Evolutionary conservation across 2,329 filamentous ascomycete genomes (phyloP).

Genomic region (Alternaria sp.): DNA sequence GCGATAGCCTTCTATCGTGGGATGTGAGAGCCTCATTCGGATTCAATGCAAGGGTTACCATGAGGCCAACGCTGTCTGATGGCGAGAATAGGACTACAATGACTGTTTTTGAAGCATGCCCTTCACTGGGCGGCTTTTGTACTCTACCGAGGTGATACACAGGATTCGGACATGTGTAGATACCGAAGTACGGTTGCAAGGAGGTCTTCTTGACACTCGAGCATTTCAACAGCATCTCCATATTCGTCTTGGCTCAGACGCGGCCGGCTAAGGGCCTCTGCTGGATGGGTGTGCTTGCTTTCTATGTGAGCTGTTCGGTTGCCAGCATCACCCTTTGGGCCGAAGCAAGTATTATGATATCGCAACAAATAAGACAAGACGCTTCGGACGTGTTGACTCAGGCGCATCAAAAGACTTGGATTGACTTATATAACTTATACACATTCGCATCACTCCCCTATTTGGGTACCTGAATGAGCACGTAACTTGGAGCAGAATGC

Average conservation of each 20-base stretch:
- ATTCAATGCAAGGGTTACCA: not conserved
- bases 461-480: slow-evolving; percentile 16
- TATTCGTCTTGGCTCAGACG: not conserved
- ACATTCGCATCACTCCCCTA: not conserved
- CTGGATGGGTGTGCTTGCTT: not conserved
- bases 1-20: not conserved
- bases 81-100: not conserved
- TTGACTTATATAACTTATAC: not conserved
- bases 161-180: not conserved
- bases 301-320: not conserved
- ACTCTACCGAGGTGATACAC: not conserved
- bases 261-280: not conserved
- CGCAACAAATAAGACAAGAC: not conserved
- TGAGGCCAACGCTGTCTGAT: not conserved
- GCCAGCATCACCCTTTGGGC: not conserved
- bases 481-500: slow-evolving; percentile 16
- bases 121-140: not conserved
- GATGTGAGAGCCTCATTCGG: not conserved
- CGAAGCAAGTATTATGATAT: not conserved
- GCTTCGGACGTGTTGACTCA: not conserved
- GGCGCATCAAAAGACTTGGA: not conserved
- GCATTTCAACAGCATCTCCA: not conserved
- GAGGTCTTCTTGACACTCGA: not conserved
- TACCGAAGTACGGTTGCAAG: not conserved
- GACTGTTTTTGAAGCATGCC: not conserved